Evolutionary conservation across 2,329 filamentous ascomycete species (phyloP), one percentile per base, ranked within the genome.

Genomic region (Colletotrichum lindemuthianum): DNA sequence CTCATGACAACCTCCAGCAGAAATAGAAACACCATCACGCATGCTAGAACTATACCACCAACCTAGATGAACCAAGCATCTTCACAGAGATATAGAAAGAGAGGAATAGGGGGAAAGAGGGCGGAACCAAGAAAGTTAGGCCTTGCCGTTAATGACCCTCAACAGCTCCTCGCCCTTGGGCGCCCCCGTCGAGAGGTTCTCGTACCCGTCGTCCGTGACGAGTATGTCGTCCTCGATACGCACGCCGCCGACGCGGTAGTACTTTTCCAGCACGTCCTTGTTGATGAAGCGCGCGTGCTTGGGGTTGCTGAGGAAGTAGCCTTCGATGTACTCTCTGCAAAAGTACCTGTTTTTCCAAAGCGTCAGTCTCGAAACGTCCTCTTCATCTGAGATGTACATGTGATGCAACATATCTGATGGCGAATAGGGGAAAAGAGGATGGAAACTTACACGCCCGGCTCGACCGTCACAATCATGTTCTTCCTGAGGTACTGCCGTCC

Each of bases 161-260:
- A 93, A 79, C 70, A 93, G 78, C 72, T 92, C 89, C 56, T 90
- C 83, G 2, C 88, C 87, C 80, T 96, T 97, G 0, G 92, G 91
- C 36, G 91, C 91, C 15, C 68, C 69, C 2, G 85, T 84, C 2
- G 93, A 96, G 74, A 98, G 73, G 73, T 97, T 96, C 77, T 97
- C 93, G 71, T 88, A 88, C 0, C 94, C 93, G 32, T 86, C 81
- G 66, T 90, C 83, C 1, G 91, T 96, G 51, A 98, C 88, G 24
- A 96, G 82, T 43, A 98, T 85, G 75, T 95, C 92, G 73, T 98
- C 93, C 79, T 99, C 96, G 66, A 98, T 96, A 50, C 96, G 86
- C 33, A 97, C 93, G 39, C 96, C 96, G 13, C 95, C 96, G 1
- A 98, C 90, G 33, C 79, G 80, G 81, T 92, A 95, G 75, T 91